These are phyloP conservation scores for Aureobasidium sp. DNA, from an alignment of 2,329 filamentous ascomycete species.

Conservation along the genomic window DNA sequence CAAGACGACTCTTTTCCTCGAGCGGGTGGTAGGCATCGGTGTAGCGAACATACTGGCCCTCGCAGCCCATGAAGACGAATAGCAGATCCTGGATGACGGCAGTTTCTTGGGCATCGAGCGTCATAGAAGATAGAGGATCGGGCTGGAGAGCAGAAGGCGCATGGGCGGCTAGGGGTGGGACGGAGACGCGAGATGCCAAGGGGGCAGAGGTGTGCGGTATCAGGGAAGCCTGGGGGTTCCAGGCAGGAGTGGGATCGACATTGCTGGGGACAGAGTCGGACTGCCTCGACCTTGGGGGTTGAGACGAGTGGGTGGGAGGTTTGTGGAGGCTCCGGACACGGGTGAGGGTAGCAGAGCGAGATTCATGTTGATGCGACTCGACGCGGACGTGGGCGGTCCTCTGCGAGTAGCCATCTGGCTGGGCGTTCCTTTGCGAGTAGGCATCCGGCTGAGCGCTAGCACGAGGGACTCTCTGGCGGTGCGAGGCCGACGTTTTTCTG, in stretches of 20 bases:
- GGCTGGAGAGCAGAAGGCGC: constrained; percentile 63
- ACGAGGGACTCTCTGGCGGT: constrained; percentile 27
- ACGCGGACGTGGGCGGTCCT: constrained; percentile 21
- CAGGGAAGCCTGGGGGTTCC: constrained; percentile 73
- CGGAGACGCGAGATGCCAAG: constrained; percentile 58
- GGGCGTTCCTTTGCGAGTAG: constrained; percentile 14
- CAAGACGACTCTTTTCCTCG: constrained; percentile 77
- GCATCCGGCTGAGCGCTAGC: constrained; percentile 11
- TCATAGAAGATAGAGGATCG: constrained; percentile 57
- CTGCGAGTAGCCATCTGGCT: background rate
- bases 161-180: constrained; percentile 53
- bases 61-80: constrained; percentile 96
- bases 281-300: background rate
- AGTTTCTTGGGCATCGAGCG: constrained; percentile 73
- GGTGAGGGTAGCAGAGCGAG: constrained; percentile 27
- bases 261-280: background rate
- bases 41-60: constrained; percentile 94
- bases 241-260: constrained; percentile 31
- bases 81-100: constrained; percentile 83
- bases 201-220: constrained; percentile 63
- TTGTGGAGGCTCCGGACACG: constrained; percentile 31
- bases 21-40: constrained; percentile 70
- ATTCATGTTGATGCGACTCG: constrained; percentile 29
- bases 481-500: constrained; percentile 21
- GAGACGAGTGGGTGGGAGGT: constrained; percentile 22